phyloP scores from a whole-genome alignment of 116 monocot genomes.

The Iris pallida region DNA sequence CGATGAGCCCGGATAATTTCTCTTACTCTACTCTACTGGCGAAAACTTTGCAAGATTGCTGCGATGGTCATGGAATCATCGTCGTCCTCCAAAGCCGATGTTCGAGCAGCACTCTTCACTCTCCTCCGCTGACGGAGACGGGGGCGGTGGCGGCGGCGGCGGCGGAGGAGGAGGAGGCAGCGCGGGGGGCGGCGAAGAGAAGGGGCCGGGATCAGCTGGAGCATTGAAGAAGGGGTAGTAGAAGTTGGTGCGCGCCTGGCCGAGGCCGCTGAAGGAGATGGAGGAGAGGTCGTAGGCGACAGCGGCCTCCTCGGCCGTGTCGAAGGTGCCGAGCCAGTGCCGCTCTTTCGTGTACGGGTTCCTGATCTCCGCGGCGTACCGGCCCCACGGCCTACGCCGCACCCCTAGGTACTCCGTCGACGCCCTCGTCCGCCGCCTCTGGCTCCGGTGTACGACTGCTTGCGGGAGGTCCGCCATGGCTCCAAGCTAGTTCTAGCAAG shows the following conservation, averaged over 20 bases:
- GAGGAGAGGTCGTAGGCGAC: slow-evolving; percentile 47
- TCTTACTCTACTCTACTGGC: background rate
- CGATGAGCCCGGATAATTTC: too few species aligned
- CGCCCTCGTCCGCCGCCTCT: slow-evolving; percentile 29
- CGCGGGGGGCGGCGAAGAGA: slow-evolving; percentile 4
- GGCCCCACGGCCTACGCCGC: slow-evolving; percentile 48
- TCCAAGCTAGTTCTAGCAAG: too few species aligned
- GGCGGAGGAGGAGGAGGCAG: slow-evolving; percentile 35
- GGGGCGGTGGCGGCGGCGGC: slow-evolving; percentile 27
- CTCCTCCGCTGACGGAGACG: slow-evolving; percentile 27
- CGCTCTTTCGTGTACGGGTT: slow-evolving; percentile 51
- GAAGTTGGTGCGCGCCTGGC: slow-evolving; percentile 48
- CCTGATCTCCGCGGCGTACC: slow-evolving; percentile 51
- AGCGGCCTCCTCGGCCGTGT: slow-evolving; percentile 47
- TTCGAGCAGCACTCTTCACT: background rate
- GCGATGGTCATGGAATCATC: slow-evolving; percentile 63
- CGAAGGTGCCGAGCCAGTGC: slow-evolving; percentile 59
- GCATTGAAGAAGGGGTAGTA: slow-evolving; percentile 26
- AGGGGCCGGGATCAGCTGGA: background rate
- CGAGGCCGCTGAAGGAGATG: slow-evolving; percentile 37
- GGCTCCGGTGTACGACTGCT: slow-evolving; percentile 13
- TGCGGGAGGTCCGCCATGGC: slow-evolving; percentile 29
- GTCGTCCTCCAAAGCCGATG: slow-evolving; percentile 9
- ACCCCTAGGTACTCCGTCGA: slow-evolving; percentile 50
- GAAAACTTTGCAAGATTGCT: slow-evolving; percentile 54